phyloP scores from a whole-genome alignment of 139 green algal genomes.

The Volvox africanus region DNA sequence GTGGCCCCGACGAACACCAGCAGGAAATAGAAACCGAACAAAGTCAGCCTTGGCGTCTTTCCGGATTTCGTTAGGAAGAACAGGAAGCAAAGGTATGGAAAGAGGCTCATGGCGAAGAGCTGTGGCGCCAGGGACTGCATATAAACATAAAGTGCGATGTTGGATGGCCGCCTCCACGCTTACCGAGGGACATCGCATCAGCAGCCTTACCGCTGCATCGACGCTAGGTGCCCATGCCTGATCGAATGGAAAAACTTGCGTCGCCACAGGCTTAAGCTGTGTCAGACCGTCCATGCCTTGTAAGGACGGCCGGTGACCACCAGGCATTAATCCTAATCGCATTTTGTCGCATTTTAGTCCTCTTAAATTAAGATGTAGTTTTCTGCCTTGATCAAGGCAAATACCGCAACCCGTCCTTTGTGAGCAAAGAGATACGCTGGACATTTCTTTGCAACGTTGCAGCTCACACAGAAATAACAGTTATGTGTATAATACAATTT shows the following conservation, averaged over 20 bases:
- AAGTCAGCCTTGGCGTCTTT: slow-evolving; percentile 75
- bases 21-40: slow-evolving; percentile 98
- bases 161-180: too few species aligned
- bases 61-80: slow-evolving; percentile 84
- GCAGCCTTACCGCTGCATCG: slow-evolving; percentile 17
- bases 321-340: not conserved
- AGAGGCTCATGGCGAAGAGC: slow-evolving; percentile 90
- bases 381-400: not conserved
- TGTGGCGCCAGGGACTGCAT: slow-evolving; percentile 72
- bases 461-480: not conserved
- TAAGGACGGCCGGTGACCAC: not conserved
- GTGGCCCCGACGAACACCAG: slow-evolving; percentile 96
- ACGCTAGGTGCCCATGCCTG: slow-evolving; percentile 48
- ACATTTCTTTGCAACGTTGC: not conserved
- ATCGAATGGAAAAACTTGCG: slow-evolving; percentile 51
- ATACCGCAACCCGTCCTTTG: not conserved
- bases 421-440: not conserved
- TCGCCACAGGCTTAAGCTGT: not conserved
- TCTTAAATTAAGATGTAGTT: not conserved
- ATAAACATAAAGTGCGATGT: too few species aligned
- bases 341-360: not conserved
- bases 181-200: not conserved
- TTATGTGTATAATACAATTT: not conserved
- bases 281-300: not conserved
- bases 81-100: slow-evolving; percentile 96